Evolutionary conservation across 2,329 filamentous ascomycete species (phyloP).

Genomic region (Purpureocillium takamizusanense): DNA sequence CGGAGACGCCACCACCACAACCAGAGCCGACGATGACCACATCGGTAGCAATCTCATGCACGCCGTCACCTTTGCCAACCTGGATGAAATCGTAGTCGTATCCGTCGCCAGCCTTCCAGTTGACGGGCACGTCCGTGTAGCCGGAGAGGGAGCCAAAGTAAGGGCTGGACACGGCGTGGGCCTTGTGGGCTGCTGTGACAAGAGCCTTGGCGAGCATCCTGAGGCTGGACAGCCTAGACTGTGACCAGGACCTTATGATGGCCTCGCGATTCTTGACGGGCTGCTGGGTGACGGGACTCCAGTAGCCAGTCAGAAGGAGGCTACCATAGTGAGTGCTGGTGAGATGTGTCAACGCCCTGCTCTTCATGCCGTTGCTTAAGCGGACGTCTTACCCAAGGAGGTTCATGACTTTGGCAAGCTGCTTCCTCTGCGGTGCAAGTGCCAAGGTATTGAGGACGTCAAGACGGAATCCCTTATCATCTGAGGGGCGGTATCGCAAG

Average conservation of each 20-base stretch:
- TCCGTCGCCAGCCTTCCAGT: slow-evolving; percentile 39
- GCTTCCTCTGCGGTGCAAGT: slow-evolving; percentile 22
- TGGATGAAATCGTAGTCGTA: slow-evolving; percentile 56
- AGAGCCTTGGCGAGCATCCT: slow-evolving; percentile 48
- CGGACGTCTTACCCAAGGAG: slow-evolving; percentile 32
- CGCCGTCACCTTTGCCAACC: slow-evolving; percentile 28
- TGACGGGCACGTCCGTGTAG: slow-evolving; percentile 44
- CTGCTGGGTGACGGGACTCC: slow-evolving; percentile 52
- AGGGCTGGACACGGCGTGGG: slow-evolving; percentile 46
- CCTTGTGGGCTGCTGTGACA: slow-evolving; percentile 41
- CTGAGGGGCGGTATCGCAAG: slow-evolving; percentile 41
- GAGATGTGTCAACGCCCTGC: background rate
- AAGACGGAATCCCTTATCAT: slow-evolving; percentile 43
- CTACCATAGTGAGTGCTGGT: slow-evolving; percentile 52
- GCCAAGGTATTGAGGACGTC: slow-evolving; percentile 35
- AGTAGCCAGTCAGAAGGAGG: slow-evolving; percentile 58
- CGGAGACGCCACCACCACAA: slow-evolving; percentile 73
- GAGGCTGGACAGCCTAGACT: slow-evolving; percentile 44
- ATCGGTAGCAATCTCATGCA: slow-evolving; percentile 63
- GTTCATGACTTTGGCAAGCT: slow-evolving; percentile 29
- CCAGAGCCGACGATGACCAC: slow-evolving; percentile 81
- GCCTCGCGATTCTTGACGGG: slow-evolving; percentile 49
- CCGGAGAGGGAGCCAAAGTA: slow-evolving; percentile 46
- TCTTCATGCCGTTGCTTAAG: background rate
- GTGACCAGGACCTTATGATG: slow-evolving; percentile 55